Percentiles rank a stretch among this genome's conserved stretches.
These are phyloP conservation scores for Mycosphaerelloides madeirae DNA, from an alignment of 2,329 filamentous ascomycete species.

Conservation along the genomic window DNA sequence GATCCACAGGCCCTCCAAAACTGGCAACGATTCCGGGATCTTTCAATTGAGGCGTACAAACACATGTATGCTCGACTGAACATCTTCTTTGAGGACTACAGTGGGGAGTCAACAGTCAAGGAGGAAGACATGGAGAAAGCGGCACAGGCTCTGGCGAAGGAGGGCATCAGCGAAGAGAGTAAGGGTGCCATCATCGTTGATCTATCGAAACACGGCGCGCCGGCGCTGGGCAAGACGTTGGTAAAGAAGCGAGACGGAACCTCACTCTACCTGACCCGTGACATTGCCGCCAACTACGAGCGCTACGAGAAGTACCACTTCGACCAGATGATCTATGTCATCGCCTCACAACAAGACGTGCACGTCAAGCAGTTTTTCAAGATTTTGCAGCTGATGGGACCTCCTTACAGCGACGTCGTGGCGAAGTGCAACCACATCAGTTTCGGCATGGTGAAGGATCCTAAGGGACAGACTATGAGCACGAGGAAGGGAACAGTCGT, in stretches of 20 bases:
- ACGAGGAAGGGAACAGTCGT: conserved; percentile 54
- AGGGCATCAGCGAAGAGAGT: conserved; percentile 58
- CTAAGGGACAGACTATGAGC: conserved; percentile 53
- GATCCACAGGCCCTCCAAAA: conserved; percentile 55
- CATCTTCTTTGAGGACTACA: conserved; percentile 62
- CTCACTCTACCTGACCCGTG: conserved; percentile 63
- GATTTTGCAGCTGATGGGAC: conserved; percentile 58
- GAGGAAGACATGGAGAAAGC: conserved; percentile 58
- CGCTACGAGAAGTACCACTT: conserved; percentile 58
- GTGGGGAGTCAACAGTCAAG: conserved; percentile 64
- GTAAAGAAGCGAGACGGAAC: conserved; percentile 64
- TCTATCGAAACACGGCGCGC: conserved; percentile 62
- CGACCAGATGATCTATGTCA: conserved; percentile 65
- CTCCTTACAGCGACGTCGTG: conserved; percentile 51
- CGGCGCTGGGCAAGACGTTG: conserved; percentile 63
- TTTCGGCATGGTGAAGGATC: conserved; percentile 57
- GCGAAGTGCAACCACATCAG: conserved; percentile 59
- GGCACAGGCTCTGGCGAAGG: conserved; percentile 55
- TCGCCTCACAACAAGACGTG: conserved; percentile 60
- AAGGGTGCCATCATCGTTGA: conserved; percentile 66
- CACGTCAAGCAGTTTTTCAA: conserved; percentile 63
- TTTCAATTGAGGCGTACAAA: conserved; percentile 61
- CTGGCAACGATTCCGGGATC: conserved; percentile 60
- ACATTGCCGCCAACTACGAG: conserved; percentile 62
- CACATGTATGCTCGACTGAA: conserved; percentile 60